Conservation (phyloP, 768 basidiomycete genomes). For the Russula griseocarnosa region DNA sequence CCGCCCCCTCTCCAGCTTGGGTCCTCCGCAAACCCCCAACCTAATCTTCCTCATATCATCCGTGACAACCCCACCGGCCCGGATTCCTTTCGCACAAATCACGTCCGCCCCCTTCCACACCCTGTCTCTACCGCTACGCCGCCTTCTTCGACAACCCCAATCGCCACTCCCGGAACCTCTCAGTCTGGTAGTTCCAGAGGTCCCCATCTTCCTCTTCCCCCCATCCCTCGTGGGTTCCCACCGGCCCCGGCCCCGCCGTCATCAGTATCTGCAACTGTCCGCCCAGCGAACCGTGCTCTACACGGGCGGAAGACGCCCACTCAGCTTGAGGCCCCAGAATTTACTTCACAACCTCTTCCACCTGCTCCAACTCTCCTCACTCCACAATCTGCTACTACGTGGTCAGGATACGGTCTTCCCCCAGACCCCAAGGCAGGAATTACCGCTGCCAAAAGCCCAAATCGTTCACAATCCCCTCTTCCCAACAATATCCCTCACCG, state of each 20-base stretch:
- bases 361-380: conserved; percentile 36
- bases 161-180: conserved; percentile 38
- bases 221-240: conserved; percentile 64
- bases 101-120: conserved; percentile 48
- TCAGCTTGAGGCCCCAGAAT: conserved; percentile 46
- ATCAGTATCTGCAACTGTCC: conserved; percentile 36
- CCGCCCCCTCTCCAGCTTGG: conserved; percentile 79
- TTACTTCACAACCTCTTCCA: conserved; percentile 37
- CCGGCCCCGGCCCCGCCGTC: conserved; percentile 26
- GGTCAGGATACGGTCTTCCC: conserved; percentile 49
- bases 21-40: conserved; percentile 45
- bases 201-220: conserved; percentile 63
- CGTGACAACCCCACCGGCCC: conserved; percentile 50
- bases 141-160: conserved; percentile 32
- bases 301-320: conserved; percentile 52
- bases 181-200: conserved; percentile 40
- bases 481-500: conserved; percentile 38
- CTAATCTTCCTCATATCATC: conserved; percentile 69
- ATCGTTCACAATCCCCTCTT: conserved; percentile 38
- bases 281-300: conserved; percentile 31
- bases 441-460: conserved; percentile 36
- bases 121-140: conserved; percentile 32
- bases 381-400: conserved; percentile 28
- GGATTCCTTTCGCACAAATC: conserved; percentile 46
- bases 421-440: conserved; percentile 58